These are phyloP conservation scores for Penicillium griseofulvum DNA, from an alignment of 2,329 filamentous ascomycete genomes.

Conservation along the genomic window DNA sequence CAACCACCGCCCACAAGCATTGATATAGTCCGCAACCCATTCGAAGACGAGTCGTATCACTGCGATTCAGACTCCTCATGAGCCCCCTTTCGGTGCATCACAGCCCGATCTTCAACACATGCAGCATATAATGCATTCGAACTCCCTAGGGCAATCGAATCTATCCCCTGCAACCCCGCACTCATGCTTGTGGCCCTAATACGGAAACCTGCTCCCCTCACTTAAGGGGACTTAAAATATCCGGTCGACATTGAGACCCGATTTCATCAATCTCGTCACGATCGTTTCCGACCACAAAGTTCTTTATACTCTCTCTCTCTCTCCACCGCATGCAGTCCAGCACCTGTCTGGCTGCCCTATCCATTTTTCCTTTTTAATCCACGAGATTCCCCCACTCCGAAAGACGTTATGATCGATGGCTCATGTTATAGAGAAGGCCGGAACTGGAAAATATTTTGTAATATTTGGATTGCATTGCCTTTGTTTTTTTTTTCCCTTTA, in stretches of 20 bases:
- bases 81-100: conserved; percentile 10
- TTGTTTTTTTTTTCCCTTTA: conserved; percentile 12
- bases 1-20: conserved; percentile 19
- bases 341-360: conserved; percentile 7
- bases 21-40: conserved; percentile 15
- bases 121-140: not conserved
- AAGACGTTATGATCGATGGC: conserved; percentile 44
- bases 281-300: conserved; percentile 19
- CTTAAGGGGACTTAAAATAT: not conserved
- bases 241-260: conserved; percentile 2
- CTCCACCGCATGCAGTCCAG: conserved; percentile 16
- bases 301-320: not conserved
- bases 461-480: conserved; percentile 24
- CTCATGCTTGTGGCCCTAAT: conserved; percentile 11
- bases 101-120: conserved; percentile 5
- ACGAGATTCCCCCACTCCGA: conserved; percentile 27
- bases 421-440: conserved; percentile 42
- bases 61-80: conserved; percentile 19
- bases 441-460: conserved; percentile 27
- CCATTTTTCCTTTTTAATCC: conserved; percentile 18
- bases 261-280: conserved; percentile 15
- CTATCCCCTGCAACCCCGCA: not conserved
- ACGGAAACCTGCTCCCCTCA: not conserved
- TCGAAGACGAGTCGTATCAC: conserved; percentile 16
- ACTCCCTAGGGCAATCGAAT: not conserved